Evolutionary conservation across 2,329 filamentous ascomycete species (phyloP).

Genomic region (Penicillium sp.): DNA sequence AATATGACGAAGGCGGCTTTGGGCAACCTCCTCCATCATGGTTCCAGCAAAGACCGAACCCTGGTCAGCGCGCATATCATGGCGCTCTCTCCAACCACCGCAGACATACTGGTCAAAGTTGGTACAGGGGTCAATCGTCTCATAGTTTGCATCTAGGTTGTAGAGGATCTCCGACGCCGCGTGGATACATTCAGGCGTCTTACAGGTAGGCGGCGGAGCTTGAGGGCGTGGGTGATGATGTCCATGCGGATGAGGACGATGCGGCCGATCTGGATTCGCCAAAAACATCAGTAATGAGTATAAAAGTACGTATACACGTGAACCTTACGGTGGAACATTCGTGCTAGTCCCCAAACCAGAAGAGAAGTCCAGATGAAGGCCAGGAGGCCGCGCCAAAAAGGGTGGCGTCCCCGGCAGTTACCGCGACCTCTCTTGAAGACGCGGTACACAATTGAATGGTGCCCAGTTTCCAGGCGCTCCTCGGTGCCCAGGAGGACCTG

Average conservation of each 20-base stretch:
- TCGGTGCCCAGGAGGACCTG: conserved; percentile 1
- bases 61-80: conserved; percentile 67
- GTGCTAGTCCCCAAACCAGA: conserved; percentile 7
- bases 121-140: conserved; percentile 65
- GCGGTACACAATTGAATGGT: conserved; percentile 5
- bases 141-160: conserved; percentile 62
- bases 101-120: conserved; percentile 69
- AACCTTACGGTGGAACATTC: conserved; percentile 5
- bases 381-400: conserved; percentile 5
- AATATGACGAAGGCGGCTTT: conserved; percentile 61
- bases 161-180: conserved; percentile 63
- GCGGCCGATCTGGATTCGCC: neutral
- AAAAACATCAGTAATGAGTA: neutral
- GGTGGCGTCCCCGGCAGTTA: conserved; percentile 5
- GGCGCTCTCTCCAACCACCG: conserved; percentile 63
- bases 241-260: neutral
- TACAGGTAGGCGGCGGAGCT: conserved; percentile 43
- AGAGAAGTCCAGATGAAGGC: conserved; percentile 8
- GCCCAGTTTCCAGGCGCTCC: neutral
- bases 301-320: neutral
- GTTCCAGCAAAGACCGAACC: conserved; percentile 60
- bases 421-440: neutral
- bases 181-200: conserved; percentile 62
- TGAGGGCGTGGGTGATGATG: conserved; percentile 7
- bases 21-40: conserved; percentile 61